Base-by-base conservation (phyloP, 306 rosid species). In the Quercus dentata region DNA sequence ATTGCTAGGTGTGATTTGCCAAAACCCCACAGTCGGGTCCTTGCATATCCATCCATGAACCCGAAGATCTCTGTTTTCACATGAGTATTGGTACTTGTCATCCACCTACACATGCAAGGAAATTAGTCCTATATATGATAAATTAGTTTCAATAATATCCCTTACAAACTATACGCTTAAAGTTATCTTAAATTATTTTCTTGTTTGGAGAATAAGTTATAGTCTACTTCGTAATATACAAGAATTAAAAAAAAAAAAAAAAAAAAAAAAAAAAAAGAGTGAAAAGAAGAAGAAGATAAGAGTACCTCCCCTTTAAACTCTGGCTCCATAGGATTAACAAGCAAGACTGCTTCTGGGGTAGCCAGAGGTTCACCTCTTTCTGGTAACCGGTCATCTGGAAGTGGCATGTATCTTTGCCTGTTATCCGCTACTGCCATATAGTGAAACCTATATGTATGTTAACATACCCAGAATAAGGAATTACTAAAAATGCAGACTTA, bases 61-160 rank as follows among this genome's bases (percentile, higher is more conserved):
- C 75, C 56, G 79, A 57, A 80, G 87, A 79, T 95, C 97, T 75
- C 89, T 93, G 84, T 91, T 93, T 80, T 88, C 91, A 13, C 97
- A 89, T 1, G 99, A 95, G 79, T 95, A 95, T 83, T 95, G 99
- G 71, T 95, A 95, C 80, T 95, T 95, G 86, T 95, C 99, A 79
- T 92, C 97, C 79, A 92, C 97, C 97, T 92, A 6, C 1, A 75
- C 20, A 13, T 74, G 71, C 35, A 33, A 28, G 14, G 9, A 17
- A 31, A 44, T 41, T 52, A 21, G 25, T 58, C 10, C 3, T 1
- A 62, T 31, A 13, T 5, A 27, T 1, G 38, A 27, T 28, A 11
- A 13, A 27, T 59, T 59, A 59, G 8, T 11, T 59, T 23, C 30
- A 59, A 49, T 63, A 1, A 12, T 76, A 19, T 33, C 11, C 1